Base-by-base conservation (phyloP, 2,329 filamentous ascomycete species). In the Camillea tinctor region DNA sequence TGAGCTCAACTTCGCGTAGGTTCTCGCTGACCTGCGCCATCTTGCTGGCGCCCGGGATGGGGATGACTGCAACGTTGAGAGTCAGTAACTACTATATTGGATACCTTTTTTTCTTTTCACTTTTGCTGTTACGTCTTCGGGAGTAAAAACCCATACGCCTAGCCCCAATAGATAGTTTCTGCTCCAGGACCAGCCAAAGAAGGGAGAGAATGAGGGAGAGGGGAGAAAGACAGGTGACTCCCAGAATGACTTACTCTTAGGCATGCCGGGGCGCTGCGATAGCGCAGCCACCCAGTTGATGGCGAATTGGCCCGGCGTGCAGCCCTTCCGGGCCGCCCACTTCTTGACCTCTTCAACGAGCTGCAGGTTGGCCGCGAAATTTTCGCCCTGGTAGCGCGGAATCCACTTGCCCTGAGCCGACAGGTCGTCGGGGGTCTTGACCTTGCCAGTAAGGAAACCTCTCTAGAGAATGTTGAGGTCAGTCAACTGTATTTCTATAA, bases 41-140 rank as follows among this genome's bases (percentile, higher is more conserved):
- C 7, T 71, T 80, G 0, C 76, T 79, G 6, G 81, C 76, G 3
- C 81, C 81, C 1, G 82, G 82, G 53, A 85, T 84, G 1, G 82
- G 81, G 52, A 85, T 76, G 51, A 83, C n/a, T 75, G n/a, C n/a
- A n/a, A n/a, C n/a, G n/a, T n/a, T n/a, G n/a, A n/a, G n/a, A n/a
- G n/a, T n/a, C n/a, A n/a, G n/a, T n/a, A n/a, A n/a, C n/a, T n/a
- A n/a, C n/a, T n/a, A n/a, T n/a, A n/a, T n/a, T n/a, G n/a, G n/a
- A n/a, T n/a, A n/a, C n/a, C n/a, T 69, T 8, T 51, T 51, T 51
- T 51, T 8, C 49, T 11, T 51, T n/a, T n/a, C n/a, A n/a, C n/a
- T n/a, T n/a, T n/a, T n/a, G n/a, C n/a, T n/a, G n/a, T n/a, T n/a
- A n/a, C n/a, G n/a, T n/a, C n/a, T n/a, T n/a, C n/a, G n/a, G n/a